These are phyloP conservation scores for Sarocladium oryzae DNA, from an alignment of 2,329 filamentous ascomycete genomes.

Conservation along the genomic window DNA sequence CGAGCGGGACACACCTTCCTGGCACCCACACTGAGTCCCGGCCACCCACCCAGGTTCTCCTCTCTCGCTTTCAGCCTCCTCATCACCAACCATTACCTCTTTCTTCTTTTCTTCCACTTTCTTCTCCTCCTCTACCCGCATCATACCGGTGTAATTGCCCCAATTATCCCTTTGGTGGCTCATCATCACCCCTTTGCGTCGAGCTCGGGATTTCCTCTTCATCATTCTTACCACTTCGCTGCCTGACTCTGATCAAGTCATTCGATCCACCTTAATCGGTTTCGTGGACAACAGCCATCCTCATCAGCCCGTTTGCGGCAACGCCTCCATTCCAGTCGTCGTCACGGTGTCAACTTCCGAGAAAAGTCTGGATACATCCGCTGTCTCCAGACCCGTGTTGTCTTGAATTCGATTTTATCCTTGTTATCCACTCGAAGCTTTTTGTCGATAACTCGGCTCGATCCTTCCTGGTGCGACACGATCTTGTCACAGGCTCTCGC, in stretches of 20 bases:
- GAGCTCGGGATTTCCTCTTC: not conserved
- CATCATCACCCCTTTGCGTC: not conserved
- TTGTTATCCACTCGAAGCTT: constrained; percentile 1
- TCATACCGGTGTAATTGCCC: not conserved
- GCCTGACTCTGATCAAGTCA: not conserved
- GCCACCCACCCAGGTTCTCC: not conserved
- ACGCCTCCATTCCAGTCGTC: constrained; percentile 7
- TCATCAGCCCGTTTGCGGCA: constrained; percentile 6
- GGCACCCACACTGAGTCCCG: not conserved
- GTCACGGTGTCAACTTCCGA: not conserved
- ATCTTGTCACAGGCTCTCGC: no score
- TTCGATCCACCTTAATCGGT: not conserved
- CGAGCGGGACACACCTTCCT: no score
- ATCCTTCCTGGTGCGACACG: no score
- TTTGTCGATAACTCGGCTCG: no score
- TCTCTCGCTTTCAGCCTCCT: not conserved
- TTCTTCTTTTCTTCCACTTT: not conserved
- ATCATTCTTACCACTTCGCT: not conserved
- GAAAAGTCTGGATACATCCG: not conserved
- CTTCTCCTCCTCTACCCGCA: not conserved
- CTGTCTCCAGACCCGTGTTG: not conserved
- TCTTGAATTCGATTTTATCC: not conserved
- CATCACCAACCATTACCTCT: not conserved
- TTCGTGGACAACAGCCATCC: not conserved
- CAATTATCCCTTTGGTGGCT: not conserved